These are phyloP conservation scores for Xylariaceae sp. DNA, from an alignment of 2,329 filamentous ascomycete species.

Conservation along the genomic window DNA sequence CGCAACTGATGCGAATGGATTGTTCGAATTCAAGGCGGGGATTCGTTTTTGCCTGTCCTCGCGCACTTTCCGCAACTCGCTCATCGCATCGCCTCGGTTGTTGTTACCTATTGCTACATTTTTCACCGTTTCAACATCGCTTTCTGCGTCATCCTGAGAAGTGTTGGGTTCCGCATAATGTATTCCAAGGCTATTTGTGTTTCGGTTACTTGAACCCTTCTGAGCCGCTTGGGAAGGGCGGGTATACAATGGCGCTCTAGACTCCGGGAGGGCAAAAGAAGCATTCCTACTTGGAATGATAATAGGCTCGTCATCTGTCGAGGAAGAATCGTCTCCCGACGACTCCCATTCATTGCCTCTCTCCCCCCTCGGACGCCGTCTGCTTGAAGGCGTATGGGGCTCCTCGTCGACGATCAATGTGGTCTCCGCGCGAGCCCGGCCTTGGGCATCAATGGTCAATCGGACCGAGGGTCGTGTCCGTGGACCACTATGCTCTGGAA, in stretches of 20 bases:
- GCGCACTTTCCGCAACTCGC: slow-evolving; percentile 56
- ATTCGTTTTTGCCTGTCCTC: slow-evolving; percentile 47
- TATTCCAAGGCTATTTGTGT: slow-evolving; percentile 41
- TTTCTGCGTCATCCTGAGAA: slow-evolving; percentile 44
- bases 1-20: slow-evolving; percentile 35
- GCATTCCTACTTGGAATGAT: slow-evolving; percentile 58
- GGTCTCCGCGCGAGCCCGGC: slow-evolving; percentile 54
- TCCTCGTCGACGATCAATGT: slow-evolving; percentile 39
- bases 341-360: slow-evolving; percentile 40
- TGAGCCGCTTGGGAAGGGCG: slow-evolving; percentile 46
- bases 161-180: slow-evolving; percentile 33
- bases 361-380: slow-evolving; percentile 23
- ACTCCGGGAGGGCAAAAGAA: slow-evolving; percentile 56
- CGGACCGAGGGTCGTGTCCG: slow-evolving; percentile 54
- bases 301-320: slow-evolving; percentile 61
- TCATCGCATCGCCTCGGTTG: slow-evolving; percentile 53
- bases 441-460: slow-evolving; percentile 60
- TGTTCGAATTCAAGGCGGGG: slow-evolving; percentile 33
- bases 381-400: slow-evolving; percentile 24
- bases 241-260: slow-evolving; percentile 43
- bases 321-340: slow-evolving; percentile 51
- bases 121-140: slow-evolving; percentile 57
- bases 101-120: slow-evolving; percentile 38
- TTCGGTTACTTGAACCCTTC: slow-evolving; percentile 48
- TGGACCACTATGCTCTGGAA: slow-evolving; percentile 49